Percentiles rank a stretch among this genome's conserved stretches.
These are phyloP conservation scores for thale cress (Arabidopsis thaliana) DNA, from an alignment of 345 rosid species.

Conservation along the genomic window TAIR10.1 NC_003071.7:13670001-13670500, in stretches of 20 bases:
- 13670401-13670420: constrained; percentile 70
- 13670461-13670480: constrained; percentile 85
- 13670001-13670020: neutral
- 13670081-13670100: constrained; percentile 99
- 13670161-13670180: neutral
- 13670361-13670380: constrained; percentile 4
- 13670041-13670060: constrained; percentile 54
- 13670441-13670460: constrained; percentile 90
- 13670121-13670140: constrained; percentile 78
- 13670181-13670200: neutral
- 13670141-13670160: constrained; percentile 18
- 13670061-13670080: constrained; percentile 98
- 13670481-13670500: constrained; percentile 20
- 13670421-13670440: constrained; percentile 92
- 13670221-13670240: constrained; percentile 95
- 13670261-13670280: constrained; percentile 89
- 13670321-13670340: constrained; percentile 36
- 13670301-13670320: constrained; percentile 94
- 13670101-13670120: constrained; percentile 92
- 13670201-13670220: constrained; percentile 59
- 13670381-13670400: constrained; percentile 25
- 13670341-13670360: neutral
- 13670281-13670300: constrained; percentile 89
- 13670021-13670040: constrained; percentile 14
- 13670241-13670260: constrained; percentile 98